Evolutionary conservation across 2,329 filamentous ascomycete species (phyloP).

Genomic region (Aspergillus sp.): DNA sequence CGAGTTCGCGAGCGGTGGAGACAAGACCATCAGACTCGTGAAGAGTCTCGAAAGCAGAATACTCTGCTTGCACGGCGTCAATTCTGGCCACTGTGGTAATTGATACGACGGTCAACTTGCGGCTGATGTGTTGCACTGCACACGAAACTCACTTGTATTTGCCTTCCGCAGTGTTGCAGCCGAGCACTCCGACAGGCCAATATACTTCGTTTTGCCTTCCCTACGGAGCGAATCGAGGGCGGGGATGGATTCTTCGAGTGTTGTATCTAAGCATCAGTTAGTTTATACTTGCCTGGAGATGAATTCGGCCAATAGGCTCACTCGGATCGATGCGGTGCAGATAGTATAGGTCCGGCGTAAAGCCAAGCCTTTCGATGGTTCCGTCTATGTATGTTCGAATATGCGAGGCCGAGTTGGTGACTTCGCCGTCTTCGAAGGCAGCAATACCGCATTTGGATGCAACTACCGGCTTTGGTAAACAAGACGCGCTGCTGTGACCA

Average conservation of each 20-base stretch:
- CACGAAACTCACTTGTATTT: constrained; percentile 32
- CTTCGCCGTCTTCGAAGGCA: constrained; percentile 25
- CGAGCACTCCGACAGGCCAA: constrained; percentile 44
- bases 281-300: background rate
- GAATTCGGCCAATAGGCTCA: constrained; percentile 12
- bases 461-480: constrained; percentile 22
- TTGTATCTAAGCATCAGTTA: constrained; percentile 27
- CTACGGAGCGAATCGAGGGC: constrained; percentile 43
- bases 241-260: constrained; percentile 42
- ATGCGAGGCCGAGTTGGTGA: constrained; percentile 42
- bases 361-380: constrained; percentile 44
- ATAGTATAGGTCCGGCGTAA: constrained; percentile 42
- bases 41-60: constrained; percentile 38
- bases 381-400: constrained; percentile 46
- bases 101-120: background rate
- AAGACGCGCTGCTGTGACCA: too few species aligned
- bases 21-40: constrained; percentile 38
- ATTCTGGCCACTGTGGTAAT: constrained; percentile 39
- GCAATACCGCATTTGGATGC: constrained; percentile 45
- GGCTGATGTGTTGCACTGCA: background rate
- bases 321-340: constrained; percentile 42
- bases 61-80: constrained; percentile 43
- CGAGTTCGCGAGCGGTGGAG: constrained; percentile 36
- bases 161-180: constrained; percentile 41
- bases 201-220: constrained; percentile 44